Evolutionary conservation across 2,329 filamentous ascomycete genomes (phyloP), one percentile per base, ranked within the genome.

Genomic region (Neonectria sp.): DNA sequence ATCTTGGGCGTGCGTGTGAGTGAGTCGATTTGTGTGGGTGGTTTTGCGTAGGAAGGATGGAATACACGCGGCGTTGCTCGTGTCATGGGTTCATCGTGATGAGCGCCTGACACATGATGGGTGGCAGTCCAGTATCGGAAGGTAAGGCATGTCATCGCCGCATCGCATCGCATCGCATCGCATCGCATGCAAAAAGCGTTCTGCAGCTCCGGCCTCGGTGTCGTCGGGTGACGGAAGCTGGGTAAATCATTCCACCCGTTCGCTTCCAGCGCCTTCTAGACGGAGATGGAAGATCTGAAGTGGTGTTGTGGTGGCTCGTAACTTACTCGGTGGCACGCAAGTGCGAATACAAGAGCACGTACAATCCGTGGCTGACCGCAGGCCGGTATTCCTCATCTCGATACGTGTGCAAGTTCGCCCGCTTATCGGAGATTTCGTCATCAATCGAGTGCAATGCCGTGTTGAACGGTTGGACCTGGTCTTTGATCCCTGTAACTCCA

Each of bases 341-440:
- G 35, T 24, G 25, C 56, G 40, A 57, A 45, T 49, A 49, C 63
- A 61, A 55, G 60, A 48, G 62, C 37, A 46, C 11, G 59, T 53
- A 60, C 11, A 17, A 6, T 37, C 35, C 35, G 35, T 17, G 13
- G 35, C 35, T 37, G 35, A 37, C 13, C 13, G 58, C 33, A 27
- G 49, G 35, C 27, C 63, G 35, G 52, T 65, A 60, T 57, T 65
- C n/a, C 53, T n/a, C 57, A 61, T 65, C 63, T 65, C 37, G 63
- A 65, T 60, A n/a, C 37, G 52, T 56, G 49, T 61, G 62, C 62
- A 52, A 61, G 61, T 60, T 58, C 62, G 60, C 63, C 72, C 72
- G 68, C 73, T 75, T 74, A 75, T 75, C 73, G 73, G 73, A 68
- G 70, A 75, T 75, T 75, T 75, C 64, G 72, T 74, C 68, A 71